A percentile compares a stretch with the other conserved stretches of the same genome.
phyloP scores from a whole-genome alignment of 768 basidiomycete genomes.

The Tulasnella sp. region DNA sequence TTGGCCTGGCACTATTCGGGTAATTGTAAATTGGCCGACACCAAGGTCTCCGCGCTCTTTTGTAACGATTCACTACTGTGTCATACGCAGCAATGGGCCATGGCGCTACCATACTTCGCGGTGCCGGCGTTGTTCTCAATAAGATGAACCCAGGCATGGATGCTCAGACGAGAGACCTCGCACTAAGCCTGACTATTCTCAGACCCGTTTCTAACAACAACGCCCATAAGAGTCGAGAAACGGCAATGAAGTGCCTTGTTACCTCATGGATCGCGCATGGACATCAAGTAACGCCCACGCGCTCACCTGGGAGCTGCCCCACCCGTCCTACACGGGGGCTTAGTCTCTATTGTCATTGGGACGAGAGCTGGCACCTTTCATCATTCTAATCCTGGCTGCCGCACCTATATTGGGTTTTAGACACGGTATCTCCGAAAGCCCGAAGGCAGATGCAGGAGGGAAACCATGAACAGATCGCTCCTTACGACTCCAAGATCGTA shows the following conservation, averaged over 20 bases:
- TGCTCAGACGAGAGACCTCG: neutral
- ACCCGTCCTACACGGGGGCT: too few species aligned
- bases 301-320: too few species aligned
- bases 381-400: neutral
- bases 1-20: too few species aligned
- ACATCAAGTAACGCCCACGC: neutral
- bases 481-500: neutral
- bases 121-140: too few species aligned
- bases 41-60: neutral
- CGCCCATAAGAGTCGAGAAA: neutral
- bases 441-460: neutral
- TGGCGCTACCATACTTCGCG: too few species aligned
- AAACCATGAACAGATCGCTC: neutral
- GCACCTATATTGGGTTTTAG: neutral
- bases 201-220: neutral
- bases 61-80: too few species aligned
- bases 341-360: too few species aligned
- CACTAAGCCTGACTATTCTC: neutral
- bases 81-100: too few species aligned
- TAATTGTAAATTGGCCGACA: neutral
- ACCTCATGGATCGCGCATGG: neutral
- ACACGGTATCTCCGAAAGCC: neutral
- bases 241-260: neutral
- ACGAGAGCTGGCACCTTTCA: too few species aligned
- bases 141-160: too few species aligned